phyloP scores from a whole-genome alignment of 2,329 filamentous ascomycete species.

The Nothopassalora personata region DNA sequence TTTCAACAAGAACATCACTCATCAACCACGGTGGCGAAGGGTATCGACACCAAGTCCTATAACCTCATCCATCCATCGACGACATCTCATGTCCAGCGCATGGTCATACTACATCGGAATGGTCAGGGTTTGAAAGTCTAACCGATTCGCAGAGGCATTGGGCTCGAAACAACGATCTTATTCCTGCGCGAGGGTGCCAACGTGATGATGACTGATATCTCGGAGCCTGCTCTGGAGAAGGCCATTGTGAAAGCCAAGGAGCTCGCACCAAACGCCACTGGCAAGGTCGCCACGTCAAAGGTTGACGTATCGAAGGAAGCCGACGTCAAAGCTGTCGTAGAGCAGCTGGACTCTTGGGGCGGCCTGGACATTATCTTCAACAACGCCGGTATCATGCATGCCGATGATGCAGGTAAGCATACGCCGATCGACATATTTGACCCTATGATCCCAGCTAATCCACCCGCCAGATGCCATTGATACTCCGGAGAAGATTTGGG shows the following conservation, averaged over 20 bases:
- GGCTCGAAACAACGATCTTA: slow-evolving; percentile 84
- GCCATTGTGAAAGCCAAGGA: slow-evolving; percentile 70
- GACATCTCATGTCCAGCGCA: not conserved
- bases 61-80: not conserved
- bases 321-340: slow-evolving; percentile 69
- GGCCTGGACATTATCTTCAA: slow-evolving; percentile 92
- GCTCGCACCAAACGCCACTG: slow-evolving; percentile 53
- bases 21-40: not conserved
- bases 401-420: slow-evolving; percentile 46
- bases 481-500: slow-evolving; percentile 88
- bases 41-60: not conserved
- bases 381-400: slow-evolving; percentile 97
- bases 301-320: slow-evolving; percentile 83
- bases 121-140: not conserved
- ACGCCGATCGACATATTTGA: not conserved
- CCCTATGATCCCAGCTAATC: not conserved
- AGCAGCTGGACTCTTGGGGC: slow-evolving; percentile 74
- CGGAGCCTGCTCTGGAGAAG: slow-evolving; percentile 68
- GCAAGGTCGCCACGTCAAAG: slow-evolving; percentile 56
- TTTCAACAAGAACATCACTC: not conserved
- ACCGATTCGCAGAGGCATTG: slow-evolving; percentile 64
- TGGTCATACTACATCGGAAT: not conserved
- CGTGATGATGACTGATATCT: slow-evolving; percentile 82
- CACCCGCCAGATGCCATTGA: slow-evolving; percentile 55
- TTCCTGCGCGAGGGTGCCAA: slow-evolving; percentile 84